These are phyloP conservation scores for Blastobotrys elegans DNA, from an alignment of 1,139 yeast genomes.

Conservation along the genomic window DNA sequence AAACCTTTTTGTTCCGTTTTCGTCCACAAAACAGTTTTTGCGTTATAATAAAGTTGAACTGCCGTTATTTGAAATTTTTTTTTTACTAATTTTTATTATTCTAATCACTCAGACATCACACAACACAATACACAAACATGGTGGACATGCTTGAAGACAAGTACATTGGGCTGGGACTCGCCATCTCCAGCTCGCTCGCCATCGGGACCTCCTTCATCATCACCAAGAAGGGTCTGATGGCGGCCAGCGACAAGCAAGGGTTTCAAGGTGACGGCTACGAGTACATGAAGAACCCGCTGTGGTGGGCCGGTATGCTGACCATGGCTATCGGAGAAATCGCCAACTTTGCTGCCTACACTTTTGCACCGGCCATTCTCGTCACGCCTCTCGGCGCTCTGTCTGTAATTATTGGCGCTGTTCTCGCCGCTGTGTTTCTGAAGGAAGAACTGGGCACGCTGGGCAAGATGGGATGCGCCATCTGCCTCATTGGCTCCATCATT, in stretches of 20 bases:
- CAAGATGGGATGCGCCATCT: conserved; percentile 91
- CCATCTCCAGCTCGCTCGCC: conserved; percentile 82
- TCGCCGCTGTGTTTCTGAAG: conserved; percentile 78
- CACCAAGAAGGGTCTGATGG: conserved; percentile 81
- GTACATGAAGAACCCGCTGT: conserved; percentile 76
- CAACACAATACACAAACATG: conserved; percentile 2
- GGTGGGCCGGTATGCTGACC: conserved; percentile 93
- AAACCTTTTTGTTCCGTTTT: too few relatives aligned
- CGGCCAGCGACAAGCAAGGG: conserved; percentile 63
- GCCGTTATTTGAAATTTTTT: not conserved
- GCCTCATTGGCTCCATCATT: conserved; percentile 84
- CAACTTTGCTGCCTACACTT: conserved; percentile 90
- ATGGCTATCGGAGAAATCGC: conserved; percentile 94
- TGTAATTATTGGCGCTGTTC: conserved; percentile 81
- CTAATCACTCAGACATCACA: not conserved
- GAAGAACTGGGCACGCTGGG: conserved; percentile 87
- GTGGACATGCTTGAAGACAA: conserved; percentile 53
- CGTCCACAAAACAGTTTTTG: not conserved
- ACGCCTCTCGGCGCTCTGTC: conserved; percentile 90
- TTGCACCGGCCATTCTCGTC: conserved; percentile 90
- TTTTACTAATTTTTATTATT: not conserved
- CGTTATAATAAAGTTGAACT: not conserved
- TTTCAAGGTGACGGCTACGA: conserved; percentile 52
- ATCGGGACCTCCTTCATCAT: conserved; percentile 87
- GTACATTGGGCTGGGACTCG: conserved; percentile 83